Evolutionary conservation across 768 basidiomycete genomes (phyloP), one percentile per base, ranked within the genome.

Genomic region (Lactifluus echinatus): DNA sequence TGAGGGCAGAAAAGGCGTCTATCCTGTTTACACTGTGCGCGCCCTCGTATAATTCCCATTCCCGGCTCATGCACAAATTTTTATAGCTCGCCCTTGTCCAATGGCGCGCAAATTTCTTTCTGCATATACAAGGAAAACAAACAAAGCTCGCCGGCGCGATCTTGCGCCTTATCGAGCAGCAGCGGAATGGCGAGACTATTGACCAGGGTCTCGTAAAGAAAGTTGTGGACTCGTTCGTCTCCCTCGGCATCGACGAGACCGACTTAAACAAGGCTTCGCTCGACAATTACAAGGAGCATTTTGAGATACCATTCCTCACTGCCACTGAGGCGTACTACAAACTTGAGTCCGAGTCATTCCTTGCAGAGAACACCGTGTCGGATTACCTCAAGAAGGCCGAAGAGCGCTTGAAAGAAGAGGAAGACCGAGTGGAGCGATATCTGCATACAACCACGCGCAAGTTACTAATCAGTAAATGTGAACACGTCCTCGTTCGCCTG

Each of bases 351-450:
- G 86, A 92, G 63, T 79, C 85, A 4, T 99, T 93, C 77, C 79
- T 97, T 26, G 84, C 86, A 1, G 83, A 85, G 66, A 92, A 92
- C 73, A 87, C 80, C 56, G 86, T 97, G 49, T 89, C 91, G 12
- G 95, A 97, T 67, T 99, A 97, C 70, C 76, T 99, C 69, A 93
- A 85, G 74, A 94, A 90, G 71, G 94, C 92, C 0, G 95, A 96
- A 68, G 88, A 89, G 66, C 82, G 95, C 44, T 73, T 99, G 56
- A 81, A 83, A 56, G 94, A 99, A 71, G 95, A 99, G 66, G 92
- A 95, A 70, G 90, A 94, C 67, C 83, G 95, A 23, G 92, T 97
- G 21, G 94, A 96, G 68, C 80, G 91, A 50, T 97, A 96, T 71
- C 78, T 99, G 44, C 87, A 95, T 71, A 85, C 87, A 7, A 84